phyloP scores from a whole-genome alignment of 768 basidiomycete species.

The Mycena leptocephala region DNA sequence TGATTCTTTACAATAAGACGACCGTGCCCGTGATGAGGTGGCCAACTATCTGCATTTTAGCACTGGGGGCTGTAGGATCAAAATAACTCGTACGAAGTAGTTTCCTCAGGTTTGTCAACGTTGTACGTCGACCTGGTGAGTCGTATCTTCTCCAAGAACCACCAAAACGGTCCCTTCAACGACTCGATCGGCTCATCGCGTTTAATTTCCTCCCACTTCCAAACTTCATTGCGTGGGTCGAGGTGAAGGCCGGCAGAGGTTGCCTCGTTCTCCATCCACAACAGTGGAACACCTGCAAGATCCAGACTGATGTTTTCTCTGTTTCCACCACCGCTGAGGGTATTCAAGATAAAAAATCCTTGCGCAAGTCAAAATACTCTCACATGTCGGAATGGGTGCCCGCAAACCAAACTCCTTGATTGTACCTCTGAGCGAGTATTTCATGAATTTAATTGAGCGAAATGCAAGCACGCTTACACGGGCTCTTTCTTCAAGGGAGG shows the following conservation, averaged over 20 bases:
- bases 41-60: not conserved
- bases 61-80: not conserved
- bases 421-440: not conserved
- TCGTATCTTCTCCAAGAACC: slow-evolving; percentile 5
- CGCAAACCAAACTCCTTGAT: slow-evolving; percentile 21
- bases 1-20: slow-evolving; percentile 2
- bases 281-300: slow-evolving; percentile 15
- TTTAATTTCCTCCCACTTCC: slow-evolving; percentile 15
- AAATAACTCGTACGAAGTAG: not conserved
- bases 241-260: slow-evolving; percentile 18
- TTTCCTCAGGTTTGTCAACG: not conserved
- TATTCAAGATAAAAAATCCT: not conserved
- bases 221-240: not conserved
- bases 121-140: slow-evolving; percentile 4
- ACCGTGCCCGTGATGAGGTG: not conserved
- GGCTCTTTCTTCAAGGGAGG: not conserved
- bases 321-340: slow-evolving; percentile 22
- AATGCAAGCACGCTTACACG: not conserved
- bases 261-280: slow-evolving; percentile 35
- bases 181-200: not conserved
- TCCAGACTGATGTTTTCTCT: slow-evolving; percentile 15
- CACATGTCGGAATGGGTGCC: slow-evolving; percentile 18
- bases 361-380: not conserved
- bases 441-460: not conserved
- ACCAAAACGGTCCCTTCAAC: slow-evolving; percentile 5